These are phyloP conservation scores for Picochlorum sp. DNA, from an alignment of 139 green algal genomes.

Conservation along the genomic window DNA sequence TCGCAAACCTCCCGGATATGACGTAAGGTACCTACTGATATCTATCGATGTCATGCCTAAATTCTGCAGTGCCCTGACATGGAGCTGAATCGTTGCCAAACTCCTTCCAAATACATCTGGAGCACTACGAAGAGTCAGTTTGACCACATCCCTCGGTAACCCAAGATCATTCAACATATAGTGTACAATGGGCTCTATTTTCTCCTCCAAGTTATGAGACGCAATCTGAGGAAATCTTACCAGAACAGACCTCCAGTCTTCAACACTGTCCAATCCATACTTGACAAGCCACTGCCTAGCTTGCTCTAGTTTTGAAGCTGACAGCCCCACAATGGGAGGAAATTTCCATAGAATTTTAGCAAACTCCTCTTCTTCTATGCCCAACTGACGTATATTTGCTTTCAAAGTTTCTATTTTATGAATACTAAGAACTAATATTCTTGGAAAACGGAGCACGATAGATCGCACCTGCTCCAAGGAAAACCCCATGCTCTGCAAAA, in stretches of 20 bases:
- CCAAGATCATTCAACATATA: conserved; percentile 2
- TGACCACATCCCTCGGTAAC: background rate
- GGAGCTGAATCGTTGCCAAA: background rate
- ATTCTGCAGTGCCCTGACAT: conserved; percentile 1
- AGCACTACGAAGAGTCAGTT: background rate
- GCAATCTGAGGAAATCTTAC: conserved; percentile 4
- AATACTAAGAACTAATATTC: background rate
- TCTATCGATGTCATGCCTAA: background rate
- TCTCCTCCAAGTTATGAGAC: conserved; percentile 7
- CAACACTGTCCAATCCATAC: background rate
- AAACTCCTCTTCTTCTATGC: background rate
- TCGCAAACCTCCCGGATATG: conserved; percentile 6
- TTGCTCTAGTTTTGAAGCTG: conserved; percentile 3
- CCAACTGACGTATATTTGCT: background rate
- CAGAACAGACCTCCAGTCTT: background rate
- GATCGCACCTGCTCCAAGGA: background rate
- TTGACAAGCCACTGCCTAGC: background rate
- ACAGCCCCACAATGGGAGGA: background rate
- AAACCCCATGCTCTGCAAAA: background rate
- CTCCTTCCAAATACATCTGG: conserved; percentile 8
- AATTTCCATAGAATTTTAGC: background rate
- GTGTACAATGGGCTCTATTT: conserved; percentile 1
- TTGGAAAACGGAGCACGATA: background rate
- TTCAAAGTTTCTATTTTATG: background rate
- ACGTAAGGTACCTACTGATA: background rate